phyloP scores from a whole-genome alignment of 352 stramenopile species.

The Globisporangium abappressorium region DNA sequence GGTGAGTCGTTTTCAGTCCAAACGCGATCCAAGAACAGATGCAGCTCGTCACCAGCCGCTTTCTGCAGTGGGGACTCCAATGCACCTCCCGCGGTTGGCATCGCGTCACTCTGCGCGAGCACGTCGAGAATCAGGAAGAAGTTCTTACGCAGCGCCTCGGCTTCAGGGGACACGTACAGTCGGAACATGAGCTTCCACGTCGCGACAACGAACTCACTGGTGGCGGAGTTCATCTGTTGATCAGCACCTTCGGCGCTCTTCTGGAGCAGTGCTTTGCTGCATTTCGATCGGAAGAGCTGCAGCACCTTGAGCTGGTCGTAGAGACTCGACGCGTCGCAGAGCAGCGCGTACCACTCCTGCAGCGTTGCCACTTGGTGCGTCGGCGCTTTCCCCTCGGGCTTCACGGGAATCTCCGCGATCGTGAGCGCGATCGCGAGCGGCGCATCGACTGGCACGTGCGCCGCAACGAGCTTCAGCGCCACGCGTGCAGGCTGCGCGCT shows the following conservation, averaged over 20 bases:
- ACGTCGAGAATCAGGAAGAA: slow-evolving; percentile 56
- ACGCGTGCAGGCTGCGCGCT: slow-evolving; percentile 29
- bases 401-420: slow-evolving; percentile 20
- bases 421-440: slow-evolving; percentile 32
- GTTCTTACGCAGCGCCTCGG: slow-evolving; percentile 61
- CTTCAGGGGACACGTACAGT: slow-evolving; percentile 37
- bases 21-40: slow-evolving; percentile 31
- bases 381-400: slow-evolving; percentile 17
- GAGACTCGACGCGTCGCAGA: slow-evolving; percentile 28
- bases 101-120: slow-evolving; percentile 29
- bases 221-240: not conserved
- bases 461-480: slow-evolving; percentile 29
- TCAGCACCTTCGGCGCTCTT: slow-evolving; percentile 3
- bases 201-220: slow-evolving; percentile 23
- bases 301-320: slow-evolving; percentile 76
- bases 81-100: not conserved
- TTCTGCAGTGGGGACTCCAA: slow-evolving; percentile 16
- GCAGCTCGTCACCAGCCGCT: slow-evolving; percentile 38
- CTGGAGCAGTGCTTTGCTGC: slow-evolving; percentile 26
- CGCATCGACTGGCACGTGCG: slow-evolving; percentile 30
- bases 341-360: slow-evolving; percentile 39
- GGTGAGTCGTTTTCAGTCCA: slow-evolving; percentile 18
- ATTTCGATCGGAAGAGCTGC: slow-evolving; percentile 68
- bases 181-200: slow-evolving; percentile 62
- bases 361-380: slow-evolving; percentile 20